phyloP scores from a whole-genome alignment of 805 yeast species.

The Monosporozyma solicola region DNA sequence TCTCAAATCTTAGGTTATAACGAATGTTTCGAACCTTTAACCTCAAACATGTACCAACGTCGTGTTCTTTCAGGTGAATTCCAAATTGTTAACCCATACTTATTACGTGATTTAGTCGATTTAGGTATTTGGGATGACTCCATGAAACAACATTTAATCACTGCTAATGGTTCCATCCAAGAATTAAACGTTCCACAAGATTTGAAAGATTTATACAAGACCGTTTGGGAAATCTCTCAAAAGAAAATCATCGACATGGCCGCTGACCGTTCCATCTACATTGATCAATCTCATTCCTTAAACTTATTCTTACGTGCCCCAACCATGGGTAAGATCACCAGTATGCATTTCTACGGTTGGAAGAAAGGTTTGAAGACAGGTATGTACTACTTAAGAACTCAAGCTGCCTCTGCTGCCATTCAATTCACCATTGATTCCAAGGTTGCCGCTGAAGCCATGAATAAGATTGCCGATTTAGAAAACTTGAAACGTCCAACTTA shows the following conservation, averaged over 20 bases:
- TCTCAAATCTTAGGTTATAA: constrained; percentile 88
- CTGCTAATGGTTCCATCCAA: constrained; percentile 78
- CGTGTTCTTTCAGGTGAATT: constrained; percentile 88
- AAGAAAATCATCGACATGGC: constrained; percentile 74
- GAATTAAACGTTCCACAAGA: constrained; percentile 62
- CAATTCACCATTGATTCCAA: constrained; percentile 69
- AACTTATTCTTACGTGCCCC: constrained; percentile 80
- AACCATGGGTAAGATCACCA: constrained; percentile 88
- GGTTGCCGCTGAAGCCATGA: constrained; percentile 46
- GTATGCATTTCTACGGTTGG: constrained; percentile 98
- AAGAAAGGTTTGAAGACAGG: constrained; percentile 94
- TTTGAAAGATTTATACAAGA: constrained; percentile 69
- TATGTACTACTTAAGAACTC: constrained; percentile 91
- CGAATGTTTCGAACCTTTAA: constrained; percentile 92
- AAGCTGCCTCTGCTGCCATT: constrained; percentile 94
- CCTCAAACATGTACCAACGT: constrained; percentile 82
- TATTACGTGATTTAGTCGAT: constrained; percentile 69
- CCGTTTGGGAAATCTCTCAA: constrained; percentile 95
- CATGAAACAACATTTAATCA: constrained; percentile 65
- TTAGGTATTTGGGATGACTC: constrained; percentile 73
- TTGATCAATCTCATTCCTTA: constrained; percentile 87
- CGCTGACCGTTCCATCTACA: constrained; percentile 68
- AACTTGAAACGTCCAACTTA: constrained; percentile 34
- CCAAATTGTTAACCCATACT: constrained; percentile 80
- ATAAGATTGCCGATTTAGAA: constrained; percentile 8